Conservation (phyloP, 2,329 filamentous ascomycete genomes). For the Fusarium equiseti region DNA sequence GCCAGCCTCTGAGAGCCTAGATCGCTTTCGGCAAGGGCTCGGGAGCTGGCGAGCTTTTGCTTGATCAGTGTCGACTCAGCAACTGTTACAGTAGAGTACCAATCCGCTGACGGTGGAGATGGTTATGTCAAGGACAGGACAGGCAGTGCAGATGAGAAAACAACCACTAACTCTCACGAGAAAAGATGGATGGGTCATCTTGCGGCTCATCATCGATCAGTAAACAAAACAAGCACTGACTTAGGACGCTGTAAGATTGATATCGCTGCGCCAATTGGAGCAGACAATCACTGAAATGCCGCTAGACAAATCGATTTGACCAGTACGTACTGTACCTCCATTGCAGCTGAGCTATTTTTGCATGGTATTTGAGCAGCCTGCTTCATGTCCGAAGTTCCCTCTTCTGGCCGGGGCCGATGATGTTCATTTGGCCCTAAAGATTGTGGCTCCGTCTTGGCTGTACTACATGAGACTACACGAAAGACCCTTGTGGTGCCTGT, state of each 20-base stretch:
- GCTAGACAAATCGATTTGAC: slow-evolving; percentile 40
- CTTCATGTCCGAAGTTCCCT: slow-evolving; percentile 36
- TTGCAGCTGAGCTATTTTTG: slow-evolving; percentile 47
- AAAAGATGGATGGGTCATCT: slow-evolving; percentile 35
- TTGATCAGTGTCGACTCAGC: slow-evolving; percentile 46
- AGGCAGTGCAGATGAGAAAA: slow-evolving; percentile 24
- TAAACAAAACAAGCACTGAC: neutral
- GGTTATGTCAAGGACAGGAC: slow-evolving; percentile 35
- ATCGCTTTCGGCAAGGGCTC: slow-evolving; percentile 44
- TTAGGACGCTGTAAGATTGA: slow-evolving; percentile 18
- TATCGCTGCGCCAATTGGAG: slow-evolving; percentile 41
- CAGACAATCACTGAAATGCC: slow-evolving; percentile 44
- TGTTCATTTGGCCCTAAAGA: slow-evolving; percentile 32
- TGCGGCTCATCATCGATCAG: slow-evolving; percentile 44
- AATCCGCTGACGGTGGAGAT: slow-evolving; percentile 43
- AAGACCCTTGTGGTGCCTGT: slow-evolving; percentile 37
- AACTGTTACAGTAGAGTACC: slow-evolving; percentile 42
- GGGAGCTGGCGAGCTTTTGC: slow-evolving; percentile 43
- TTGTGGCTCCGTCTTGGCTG: slow-evolving; percentile 41
- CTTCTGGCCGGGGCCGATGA: slow-evolving; percentile 36
- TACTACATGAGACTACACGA: slow-evolving; percentile 40
- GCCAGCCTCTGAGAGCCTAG: slow-evolving; percentile 44
- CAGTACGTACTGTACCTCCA: slow-evolving; percentile 13
- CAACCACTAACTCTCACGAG: slow-evolving; percentile 33
- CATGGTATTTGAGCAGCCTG: slow-evolving; percentile 33